These are phyloP conservation scores for Tuber magnatum DNA, from an alignment of 495 filamentous ascomycete species.

Conservation along the genomic window DNA sequence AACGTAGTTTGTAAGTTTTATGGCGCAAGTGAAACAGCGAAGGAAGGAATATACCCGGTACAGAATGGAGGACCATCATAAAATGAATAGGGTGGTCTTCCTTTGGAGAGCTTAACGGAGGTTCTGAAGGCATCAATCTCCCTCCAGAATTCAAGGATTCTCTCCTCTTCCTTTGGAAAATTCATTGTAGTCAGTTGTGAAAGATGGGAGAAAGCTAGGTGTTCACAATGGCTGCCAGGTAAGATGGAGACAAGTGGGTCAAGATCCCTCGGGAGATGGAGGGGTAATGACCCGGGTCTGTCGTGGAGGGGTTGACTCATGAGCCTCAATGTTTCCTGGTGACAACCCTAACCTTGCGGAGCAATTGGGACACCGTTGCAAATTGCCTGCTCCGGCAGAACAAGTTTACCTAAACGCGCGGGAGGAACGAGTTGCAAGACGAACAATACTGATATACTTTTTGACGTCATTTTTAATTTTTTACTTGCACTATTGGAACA, in stretches of 20 bases:
- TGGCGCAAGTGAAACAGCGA: not conserved
- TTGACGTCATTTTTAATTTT: not conserved
- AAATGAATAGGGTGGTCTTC: constrained; percentile 69
- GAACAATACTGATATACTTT: not conserved
- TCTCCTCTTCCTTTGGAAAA: constrained; percentile 86
- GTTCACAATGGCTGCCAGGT: not conserved
- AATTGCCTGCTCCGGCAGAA: too few relatives aligned
- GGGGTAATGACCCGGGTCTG: constrained; percentile 22
- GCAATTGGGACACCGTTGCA: too few relatives aligned
- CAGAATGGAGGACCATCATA: constrained; percentile 64
- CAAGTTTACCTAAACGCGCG: too few relatives aligned
- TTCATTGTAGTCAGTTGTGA: constrained; percentile 52
- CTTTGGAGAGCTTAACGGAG: constrained; percentile 57
- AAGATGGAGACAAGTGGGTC: not conserved
- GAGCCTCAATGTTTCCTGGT: constrained; percentile 14
- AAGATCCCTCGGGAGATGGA: constrained; percentile 13
- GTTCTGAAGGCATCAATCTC: constrained; percentile 75
- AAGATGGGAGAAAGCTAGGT: constrained; percentile 5
- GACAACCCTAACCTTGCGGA: constrained; percentile 24
- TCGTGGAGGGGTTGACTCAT: constrained; percentile 34
- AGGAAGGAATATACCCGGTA: constrained; percentile 44
- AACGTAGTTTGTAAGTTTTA: constrained; percentile 4
- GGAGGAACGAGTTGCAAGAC: too few relatives aligned
- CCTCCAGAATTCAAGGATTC: constrained; percentile 70
- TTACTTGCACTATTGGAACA: not conserved